Percentiles rank a stretch among this genome's conserved stretches.
Evolutionary conservation across 768 basidiomycete genomes (phyloP).

Genomic region (Podaxis sp.): DNA sequence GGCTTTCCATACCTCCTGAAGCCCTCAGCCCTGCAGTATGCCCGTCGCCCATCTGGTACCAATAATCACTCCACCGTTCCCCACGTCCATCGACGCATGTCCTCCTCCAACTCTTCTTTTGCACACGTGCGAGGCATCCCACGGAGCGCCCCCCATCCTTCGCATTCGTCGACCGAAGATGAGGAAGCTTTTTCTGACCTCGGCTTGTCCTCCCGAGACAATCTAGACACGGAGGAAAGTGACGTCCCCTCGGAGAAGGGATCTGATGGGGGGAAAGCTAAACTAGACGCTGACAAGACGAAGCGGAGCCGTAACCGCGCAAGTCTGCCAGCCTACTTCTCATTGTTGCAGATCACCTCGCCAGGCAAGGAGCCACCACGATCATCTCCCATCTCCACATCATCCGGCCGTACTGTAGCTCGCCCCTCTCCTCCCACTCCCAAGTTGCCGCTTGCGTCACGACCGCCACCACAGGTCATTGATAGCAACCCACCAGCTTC

Average conservation of each 20-base stretch:
- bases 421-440: constrained; percentile 64
- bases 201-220: constrained; percentile 39
- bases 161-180: constrained; percentile 43
- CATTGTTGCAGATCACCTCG: constrained; percentile 58
- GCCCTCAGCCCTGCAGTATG: constrained; percentile 56
- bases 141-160: constrained; percentile 42
- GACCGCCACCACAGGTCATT: constrained; percentile 22
- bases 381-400: constrained; percentile 44
- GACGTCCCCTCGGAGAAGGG: constrained; percentile 27
- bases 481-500: constrained; percentile 25
- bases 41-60: constrained; percentile 69
- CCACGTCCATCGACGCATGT: constrained; percentile 51
- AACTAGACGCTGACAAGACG: constrained; percentile 33
- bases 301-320: constrained; percentile 65
- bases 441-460: constrained; percentile 40
- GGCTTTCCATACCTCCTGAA: constrained; percentile 33
- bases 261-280: constrained; percentile 23
- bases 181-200: constrained; percentile 44
- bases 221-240: constrained; percentile 31
- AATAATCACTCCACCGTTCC: constrained; percentile 67
- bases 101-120: constrained; percentile 38
- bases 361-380: constrained; percentile 29
- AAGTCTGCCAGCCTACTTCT: constrained; percentile 76
- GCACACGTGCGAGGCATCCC: constrained; percentile 39
- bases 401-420: constrained; percentile 46